Base-by-base conservation (phyloP, 768 basidiomycete species). In the Mycena rebaudengoi region DNA sequence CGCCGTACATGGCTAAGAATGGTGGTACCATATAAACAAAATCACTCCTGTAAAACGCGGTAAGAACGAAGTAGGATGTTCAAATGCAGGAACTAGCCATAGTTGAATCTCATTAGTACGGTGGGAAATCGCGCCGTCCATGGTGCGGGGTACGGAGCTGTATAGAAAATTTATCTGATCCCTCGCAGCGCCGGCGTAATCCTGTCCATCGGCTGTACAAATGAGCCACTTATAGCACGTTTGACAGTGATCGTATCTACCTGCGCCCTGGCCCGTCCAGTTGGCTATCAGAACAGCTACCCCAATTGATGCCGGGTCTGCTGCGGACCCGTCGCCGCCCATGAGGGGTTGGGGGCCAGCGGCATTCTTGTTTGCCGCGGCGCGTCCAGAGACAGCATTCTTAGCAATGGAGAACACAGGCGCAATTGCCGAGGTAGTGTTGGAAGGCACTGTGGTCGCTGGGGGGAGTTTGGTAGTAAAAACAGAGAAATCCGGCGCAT, bases 1-100 rank as follows among this genome's bases (percentile, higher is more conserved):
- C 85, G 37, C 91, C 95, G 72, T 94, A 94, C 75, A 94, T 95
- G 0, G 94, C 92, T 11, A 96, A 76, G 73, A 95, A 96, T 0
- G 93, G 92, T 1, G 94, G 94, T 0, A 90, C 90, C 94, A 94
- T 94, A 73, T 89, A 94, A 13, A 91, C 83, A 53, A 83, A 94
- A 72, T 95, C 93, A 53, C 86, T 86, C 91, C 92, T 92, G 52
- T 1, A 51, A n/a, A n/a, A 58, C 58, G 6, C 45, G 4, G 35
- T 21, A 37, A 65, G 50, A 45, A 40, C 14, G 16, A 28, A 14
- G 14, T 29, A 28, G 43, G 25, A 63, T 4, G 20, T 16, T 14
- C 29, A 14, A 23, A n/a, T 7, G 14, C 29, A 23, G 8, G 41
- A 65, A 70, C 83, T 52, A 61, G 90, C 91, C 92, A 94, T 12